Percentiles rank a stretch among this genome's conserved stretches.
Evolutionary conservation across 306 rosid species (phyloP).

Genomic region (Hylodesmum podocarpum): DNA sequence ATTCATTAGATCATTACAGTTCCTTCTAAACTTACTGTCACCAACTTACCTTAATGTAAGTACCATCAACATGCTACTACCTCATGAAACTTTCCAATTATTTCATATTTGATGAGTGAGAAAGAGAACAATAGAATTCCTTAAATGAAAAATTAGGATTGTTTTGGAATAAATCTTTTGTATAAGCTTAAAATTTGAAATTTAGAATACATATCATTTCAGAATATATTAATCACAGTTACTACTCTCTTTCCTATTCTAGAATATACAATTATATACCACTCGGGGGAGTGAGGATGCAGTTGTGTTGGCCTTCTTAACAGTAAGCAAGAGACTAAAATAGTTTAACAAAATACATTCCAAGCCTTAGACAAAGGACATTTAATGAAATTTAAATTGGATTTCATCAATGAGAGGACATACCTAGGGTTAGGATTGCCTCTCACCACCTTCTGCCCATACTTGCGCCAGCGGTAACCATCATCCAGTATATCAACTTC

Average conservation of each 20-base stretch:
- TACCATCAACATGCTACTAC: slow-evolving; percentile 12
- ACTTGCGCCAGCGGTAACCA: slow-evolving; percentile 99
- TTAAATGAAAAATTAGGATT: background rate
- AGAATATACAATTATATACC: background rate
- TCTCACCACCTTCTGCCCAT: slow-evolving; percentile 99
- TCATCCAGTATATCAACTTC: slow-evolving; percentile 99
- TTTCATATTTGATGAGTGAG: background rate
- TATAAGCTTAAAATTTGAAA: background rate
- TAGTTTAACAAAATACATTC: background rate
- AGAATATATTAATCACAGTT: background rate
- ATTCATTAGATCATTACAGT: background rate
- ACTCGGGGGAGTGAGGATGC: background rate
- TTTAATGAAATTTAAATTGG: slow-evolving; percentile 1
- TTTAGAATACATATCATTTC: slow-evolving; percentile 15
- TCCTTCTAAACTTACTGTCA: background rate
- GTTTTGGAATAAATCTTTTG: background rate
- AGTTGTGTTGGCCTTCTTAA: background rate
- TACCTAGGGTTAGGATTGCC: slow-evolving; percentile 99
- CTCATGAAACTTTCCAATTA: background rate
- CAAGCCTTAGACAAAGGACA: background rate
- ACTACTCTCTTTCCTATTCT: background rate
- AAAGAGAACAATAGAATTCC: background rate
- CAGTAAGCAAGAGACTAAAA: background rate
- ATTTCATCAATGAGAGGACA: slow-evolving; percentile 14
- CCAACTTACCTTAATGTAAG: slow-evolving; percentile 14